These are phyloP conservation scores for Venturia aucupariae DNA, from an alignment of 2,329 filamentous ascomycete genomes.

Conservation along the genomic window DNA sequence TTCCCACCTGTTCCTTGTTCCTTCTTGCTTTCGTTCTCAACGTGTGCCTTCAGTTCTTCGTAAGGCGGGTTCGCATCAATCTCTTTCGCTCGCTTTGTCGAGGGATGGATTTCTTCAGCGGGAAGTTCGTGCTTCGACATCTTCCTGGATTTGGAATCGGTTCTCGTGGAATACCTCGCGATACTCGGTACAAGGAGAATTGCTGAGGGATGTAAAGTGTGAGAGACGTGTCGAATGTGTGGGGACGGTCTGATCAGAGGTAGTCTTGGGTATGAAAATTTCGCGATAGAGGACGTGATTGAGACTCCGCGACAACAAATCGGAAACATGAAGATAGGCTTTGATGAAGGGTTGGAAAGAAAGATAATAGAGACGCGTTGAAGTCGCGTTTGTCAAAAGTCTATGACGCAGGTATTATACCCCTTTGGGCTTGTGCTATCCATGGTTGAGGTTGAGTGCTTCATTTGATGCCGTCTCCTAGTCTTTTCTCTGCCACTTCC, in stretches of 20 bases:
- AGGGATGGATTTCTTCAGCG: slow-evolving; percentile 31
- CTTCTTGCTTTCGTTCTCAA: slow-evolving; percentile 31
- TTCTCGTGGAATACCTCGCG: not conserved
- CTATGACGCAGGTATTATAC: slow-evolving; percentile 3
- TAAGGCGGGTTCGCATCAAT: slow-evolving; percentile 38
- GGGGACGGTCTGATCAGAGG: not conserved
- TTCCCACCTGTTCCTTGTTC: slow-evolving; percentile 25
- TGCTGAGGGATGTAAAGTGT: not conserved
- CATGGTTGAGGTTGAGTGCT: too few relatives aligned
- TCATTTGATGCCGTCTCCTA: too few relatives aligned
- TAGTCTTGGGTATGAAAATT: not conserved
- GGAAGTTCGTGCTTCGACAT: slow-evolving; percentile 24
- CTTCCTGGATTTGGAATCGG: not conserved
- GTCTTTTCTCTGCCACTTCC: too few relatives aligned
- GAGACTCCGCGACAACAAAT: not conserved
- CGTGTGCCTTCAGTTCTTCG: slow-evolving; percentile 30
- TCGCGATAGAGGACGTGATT: not conserved
- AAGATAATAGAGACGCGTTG: not conserved
- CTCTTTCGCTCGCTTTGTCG: slow-evolving; percentile 41
- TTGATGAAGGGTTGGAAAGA: not conserved
- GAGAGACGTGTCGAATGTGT: not conserved
- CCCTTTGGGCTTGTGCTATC: not conserved
- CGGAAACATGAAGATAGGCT: not conserved
- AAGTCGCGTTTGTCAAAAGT: not conserved
- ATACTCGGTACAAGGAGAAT: not conserved